A percentile compares a stretch with the other conserved stretches of the same genome.
Conservation (phyloP, 352 stramenopile species). For the Pythium insidiosum region DNA sequence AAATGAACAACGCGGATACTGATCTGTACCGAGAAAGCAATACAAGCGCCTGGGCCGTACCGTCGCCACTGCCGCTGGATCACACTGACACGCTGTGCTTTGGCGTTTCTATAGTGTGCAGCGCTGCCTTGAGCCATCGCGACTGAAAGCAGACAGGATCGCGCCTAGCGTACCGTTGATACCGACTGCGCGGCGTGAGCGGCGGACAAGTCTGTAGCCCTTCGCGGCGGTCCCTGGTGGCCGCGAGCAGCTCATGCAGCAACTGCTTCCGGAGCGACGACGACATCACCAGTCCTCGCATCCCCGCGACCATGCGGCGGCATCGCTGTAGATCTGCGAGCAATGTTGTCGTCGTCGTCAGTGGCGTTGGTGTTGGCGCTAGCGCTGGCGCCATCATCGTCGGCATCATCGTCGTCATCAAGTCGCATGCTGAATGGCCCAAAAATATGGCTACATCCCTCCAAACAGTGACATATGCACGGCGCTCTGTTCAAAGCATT, state of each 20-base stretch:
- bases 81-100: slow-evolving; percentile 7
- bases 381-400: slow-evolving; percentile 7
- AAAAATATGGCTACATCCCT: slow-evolving; percentile 11
- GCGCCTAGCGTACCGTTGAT: slow-evolving; percentile 30
- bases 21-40: neutral
- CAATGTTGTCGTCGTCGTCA: too few relatives aligned
- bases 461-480: neutral
- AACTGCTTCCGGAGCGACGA: slow-evolving; percentile 32
- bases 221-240: slow-evolving; percentile 1
- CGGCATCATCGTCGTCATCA: neutral
- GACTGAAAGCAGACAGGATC: too few relatives aligned
- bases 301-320: slow-evolving; percentile 35
- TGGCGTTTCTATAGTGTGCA: too few relatives aligned
- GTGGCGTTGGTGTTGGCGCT: too few relatives aligned
- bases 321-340: slow-evolving; percentile 36
- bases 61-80: slow-evolving; percentile 15
- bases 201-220: neutral
- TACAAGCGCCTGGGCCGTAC: neutral
- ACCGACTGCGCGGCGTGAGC: slow-evolving; percentile 18
- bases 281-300: slow-evolving; percentile 35
- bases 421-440: neutral
- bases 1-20: neutral
- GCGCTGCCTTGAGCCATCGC: too few relatives aligned
- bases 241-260: slow-evolving; percentile 18
- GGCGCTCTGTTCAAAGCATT: neutral